Evolutionary conservation across 805 yeast species (phyloP).

Genomic region (Cyberlindnera euphorbiae): DNA sequence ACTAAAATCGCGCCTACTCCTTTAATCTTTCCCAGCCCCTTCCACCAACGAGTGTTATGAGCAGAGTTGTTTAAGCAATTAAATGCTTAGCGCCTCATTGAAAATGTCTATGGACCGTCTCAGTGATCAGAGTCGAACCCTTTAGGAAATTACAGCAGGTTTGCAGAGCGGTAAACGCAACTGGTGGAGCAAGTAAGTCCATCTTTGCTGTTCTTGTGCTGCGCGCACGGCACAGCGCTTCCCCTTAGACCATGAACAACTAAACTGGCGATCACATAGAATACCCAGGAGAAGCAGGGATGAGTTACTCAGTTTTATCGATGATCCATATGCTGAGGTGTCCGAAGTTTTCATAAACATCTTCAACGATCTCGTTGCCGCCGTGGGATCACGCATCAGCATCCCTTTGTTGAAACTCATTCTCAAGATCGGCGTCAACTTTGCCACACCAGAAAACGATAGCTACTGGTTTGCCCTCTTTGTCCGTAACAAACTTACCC

Average conservation of each 20-base stretch:
- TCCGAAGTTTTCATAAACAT: constrained; percentile 9
- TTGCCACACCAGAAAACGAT: constrained; percentile 15
- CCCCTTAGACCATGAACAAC: too few relatives aligned
- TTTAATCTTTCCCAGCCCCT: too few relatives aligned
- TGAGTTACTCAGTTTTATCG: constrained; percentile 9
- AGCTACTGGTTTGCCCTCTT: constrained; percentile 22
- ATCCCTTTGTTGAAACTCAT: constrained; percentile 18
- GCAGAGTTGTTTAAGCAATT: too few relatives aligned
- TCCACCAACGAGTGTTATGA: too few relatives aligned
- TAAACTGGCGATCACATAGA: too few relatives aligned
- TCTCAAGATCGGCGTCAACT: constrained; percentile 21
- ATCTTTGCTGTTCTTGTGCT: too few relatives aligned
- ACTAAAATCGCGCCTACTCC: too few relatives aligned
- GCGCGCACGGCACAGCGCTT: too few relatives aligned
- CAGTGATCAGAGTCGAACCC: too few relatives aligned
- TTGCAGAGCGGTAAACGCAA: background rate
- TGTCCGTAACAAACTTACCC: constrained; percentile 1
- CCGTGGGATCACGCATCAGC: constrained; percentile 12
- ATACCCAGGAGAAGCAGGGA: constrained; percentile 5
- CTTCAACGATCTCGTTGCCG: constrained; percentile 11
- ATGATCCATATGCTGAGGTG: constrained; percentile 7
- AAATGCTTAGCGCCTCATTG: too few relatives aligned
- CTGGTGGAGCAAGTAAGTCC: constrained; percentile 8
- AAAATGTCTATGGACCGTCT: too few relatives aligned
- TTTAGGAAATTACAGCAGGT: too few relatives aligned